Percentiles rank a stretch among this genome's conserved stretches.
Conservation (phyloP, 2,329 filamentous ascomycete genomes). For the Calonectria naviculata region DNA sequence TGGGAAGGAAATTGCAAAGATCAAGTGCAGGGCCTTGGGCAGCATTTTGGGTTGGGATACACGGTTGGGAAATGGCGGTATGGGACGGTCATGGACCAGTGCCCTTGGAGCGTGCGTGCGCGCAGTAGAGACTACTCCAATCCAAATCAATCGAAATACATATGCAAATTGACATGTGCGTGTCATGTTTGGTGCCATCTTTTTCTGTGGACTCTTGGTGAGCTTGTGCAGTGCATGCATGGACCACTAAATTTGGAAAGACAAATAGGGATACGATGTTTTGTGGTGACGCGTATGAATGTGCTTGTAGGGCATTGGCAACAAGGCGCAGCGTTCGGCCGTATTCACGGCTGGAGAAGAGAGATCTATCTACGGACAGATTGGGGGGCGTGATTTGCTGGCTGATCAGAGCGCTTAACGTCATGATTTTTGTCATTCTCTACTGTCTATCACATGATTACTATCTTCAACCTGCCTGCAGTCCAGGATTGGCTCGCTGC, state of each 20-base stretch:
- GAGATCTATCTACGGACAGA: not conserved
- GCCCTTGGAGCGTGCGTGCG: constrained; percentile 6
- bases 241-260: not conserved
- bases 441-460: not conserved
- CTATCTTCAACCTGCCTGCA: not conserved
- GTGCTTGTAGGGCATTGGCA: too few species aligned
- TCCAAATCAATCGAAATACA: constrained; percentile 30
- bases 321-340: too few species aligned
- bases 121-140: constrained; percentile 33
- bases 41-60: constrained; percentile 10
- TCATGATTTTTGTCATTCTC: not conserved
- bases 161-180: not conserved
- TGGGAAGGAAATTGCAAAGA: constrained; percentile 19
- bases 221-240: not conserved
- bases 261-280: not conserved
- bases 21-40: not conserved
- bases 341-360: too few species aligned
- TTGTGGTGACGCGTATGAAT: not conserved
- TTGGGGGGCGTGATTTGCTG: not conserved
- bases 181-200: not conserved
- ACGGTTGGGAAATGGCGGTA: constrained; percentile 10
- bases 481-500: not conserved
- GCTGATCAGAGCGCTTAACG: not conserved
- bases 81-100: constrained; percentile 1
- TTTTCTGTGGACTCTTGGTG: not conserved